Evolutionary conservation across 2,329 filamentous ascomycete species (phyloP).

Genomic region (Xylaria sp.): DNA sequence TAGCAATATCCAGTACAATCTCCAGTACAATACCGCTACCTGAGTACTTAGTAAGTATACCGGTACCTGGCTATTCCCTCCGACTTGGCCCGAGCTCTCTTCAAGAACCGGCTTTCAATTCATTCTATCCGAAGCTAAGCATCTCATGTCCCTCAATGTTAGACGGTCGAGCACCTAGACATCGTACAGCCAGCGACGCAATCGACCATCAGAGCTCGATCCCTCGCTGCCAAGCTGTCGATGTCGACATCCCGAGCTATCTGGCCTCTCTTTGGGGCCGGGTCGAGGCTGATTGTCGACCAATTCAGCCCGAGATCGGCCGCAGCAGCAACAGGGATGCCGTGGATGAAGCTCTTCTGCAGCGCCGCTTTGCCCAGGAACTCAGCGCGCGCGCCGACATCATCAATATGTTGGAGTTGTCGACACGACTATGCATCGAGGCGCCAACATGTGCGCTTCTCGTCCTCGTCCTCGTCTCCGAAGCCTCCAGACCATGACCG

Average conservation of each 20-base stretch:
- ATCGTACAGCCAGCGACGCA: constrained; percentile 5
- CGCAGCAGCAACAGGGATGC: constrained; percentile 7
- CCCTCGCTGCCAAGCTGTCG: constrained; percentile 22
- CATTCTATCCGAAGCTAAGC: constrained; percentile 11
- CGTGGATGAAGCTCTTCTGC: constrained; percentile 40
- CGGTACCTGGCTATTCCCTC: no score
- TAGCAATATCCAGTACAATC: no score
- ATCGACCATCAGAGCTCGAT: constrained; percentile 11
- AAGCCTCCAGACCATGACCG: constrained; percentile 39
- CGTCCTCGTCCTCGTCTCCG: constrained; percentile 49
- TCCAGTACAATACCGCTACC: no score
- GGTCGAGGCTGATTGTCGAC: constrained; percentile 44
- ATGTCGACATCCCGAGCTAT: constrained; percentile 46
- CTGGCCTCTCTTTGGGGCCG: constrained; percentile 43
- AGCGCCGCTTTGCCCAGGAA: constrained; percentile 12
- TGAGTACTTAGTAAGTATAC: neutral
- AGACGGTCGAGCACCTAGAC: neutral
- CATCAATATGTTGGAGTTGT: constrained; percentile 48
- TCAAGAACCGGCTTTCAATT: constrained; percentile 1
- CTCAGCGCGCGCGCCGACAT: constrained; percentile 20
- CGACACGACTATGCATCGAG: constrained; percentile 37
- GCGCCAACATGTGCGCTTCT: constrained; percentile 40
- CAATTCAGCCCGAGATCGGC: constrained; percentile 43
- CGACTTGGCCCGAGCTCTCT: constrained; percentile 26
- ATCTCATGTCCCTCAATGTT: neutral